Percentiles rank a stretch among this genome's conserved stretches.
These are phyloP conservation scores for Chalciporus sphaerocephalus DNA, from an alignment of 768 basidiomycete species.

Conservation along the genomic window DNA sequence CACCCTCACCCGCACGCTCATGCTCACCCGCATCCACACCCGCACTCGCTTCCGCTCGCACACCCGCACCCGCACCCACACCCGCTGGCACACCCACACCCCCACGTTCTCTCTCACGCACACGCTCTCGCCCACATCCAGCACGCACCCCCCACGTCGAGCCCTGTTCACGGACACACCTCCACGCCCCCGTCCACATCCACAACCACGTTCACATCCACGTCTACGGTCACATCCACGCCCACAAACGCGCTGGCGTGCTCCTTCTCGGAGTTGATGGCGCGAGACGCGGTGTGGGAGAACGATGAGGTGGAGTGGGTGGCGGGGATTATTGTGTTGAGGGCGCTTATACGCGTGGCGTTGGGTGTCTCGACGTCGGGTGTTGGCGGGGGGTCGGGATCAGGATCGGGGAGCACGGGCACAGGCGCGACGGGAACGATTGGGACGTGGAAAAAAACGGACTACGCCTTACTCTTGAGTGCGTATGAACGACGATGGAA, in stretches of 20 bases:
- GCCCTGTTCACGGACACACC: background rate
- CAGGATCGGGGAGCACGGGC: too few relatives aligned
- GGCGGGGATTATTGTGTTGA: constrained; percentile 54
- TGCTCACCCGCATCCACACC: background rate
- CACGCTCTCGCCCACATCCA: background rate
- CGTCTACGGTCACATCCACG: background rate
- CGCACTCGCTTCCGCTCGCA: background rate
- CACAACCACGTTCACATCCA: background rate
- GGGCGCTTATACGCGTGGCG: constrained; percentile 55
- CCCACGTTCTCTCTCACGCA: background rate
- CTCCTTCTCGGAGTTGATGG: constrained; percentile 53
- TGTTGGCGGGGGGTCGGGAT: too few relatives aligned
- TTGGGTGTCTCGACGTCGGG: too few relatives aligned
- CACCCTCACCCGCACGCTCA: too few relatives aligned
- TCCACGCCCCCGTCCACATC: background rate
- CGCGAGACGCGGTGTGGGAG: constrained; percentile 64
- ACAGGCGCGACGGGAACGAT: too few relatives aligned
- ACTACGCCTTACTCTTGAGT: constrained; percentile 52
- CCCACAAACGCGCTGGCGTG: background rate
- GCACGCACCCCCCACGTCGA: background rate
- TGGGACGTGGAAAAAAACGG: constrained; percentile 46
- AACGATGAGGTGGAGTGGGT: constrained; percentile 66
- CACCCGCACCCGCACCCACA: background rate
- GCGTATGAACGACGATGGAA: constrained; percentile 66
- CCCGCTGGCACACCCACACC: background rate